Conservation (phyloP, 805 yeast genomes). For the Pichia pseudocactophila region DNA sequence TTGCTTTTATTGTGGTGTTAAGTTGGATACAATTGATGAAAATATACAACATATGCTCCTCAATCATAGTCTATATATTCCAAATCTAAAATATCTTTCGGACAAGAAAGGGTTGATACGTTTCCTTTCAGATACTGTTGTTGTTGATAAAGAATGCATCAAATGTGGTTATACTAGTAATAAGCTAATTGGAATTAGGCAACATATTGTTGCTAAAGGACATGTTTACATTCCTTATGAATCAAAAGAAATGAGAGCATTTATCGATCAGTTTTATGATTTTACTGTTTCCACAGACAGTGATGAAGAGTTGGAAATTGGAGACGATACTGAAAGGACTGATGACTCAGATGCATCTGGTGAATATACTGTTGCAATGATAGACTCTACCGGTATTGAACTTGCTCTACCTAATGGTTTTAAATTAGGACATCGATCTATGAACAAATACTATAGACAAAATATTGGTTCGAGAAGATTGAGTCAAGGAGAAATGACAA, state of each 20-base stretch:
- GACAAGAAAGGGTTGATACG: constrained; percentile 63
- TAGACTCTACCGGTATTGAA: constrained; percentile 43
- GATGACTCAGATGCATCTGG: constrained; percentile 9
- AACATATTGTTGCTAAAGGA: constrained; percentile 73
- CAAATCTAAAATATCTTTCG: constrained; percentile 62
- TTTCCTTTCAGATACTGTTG: constrained; percentile 67
- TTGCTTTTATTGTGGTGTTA: constrained; percentile 43
- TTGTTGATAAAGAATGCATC: constrained; percentile 72
- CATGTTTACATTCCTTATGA: constrained; percentile 91
- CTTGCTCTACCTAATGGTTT: constrained; percentile 68
- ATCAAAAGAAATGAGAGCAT: constrained; percentile 58
- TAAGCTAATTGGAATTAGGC: constrained; percentile 73
- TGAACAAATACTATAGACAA: constrained; percentile 62
- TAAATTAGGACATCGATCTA: constrained; percentile 69
- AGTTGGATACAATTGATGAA: constrained; percentile 32
- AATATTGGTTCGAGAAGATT: constrained; percentile 36
- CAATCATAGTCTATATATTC: constrained; percentile 78
- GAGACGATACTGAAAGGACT: neutral
- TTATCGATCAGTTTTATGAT: constrained; percentile 69
- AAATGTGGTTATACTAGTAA: constrained; percentile 77
- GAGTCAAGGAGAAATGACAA: constrained; percentile 55
- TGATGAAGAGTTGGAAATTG: constrained; percentile 1
- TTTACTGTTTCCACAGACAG: constrained; percentile 32
- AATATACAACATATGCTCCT: constrained; percentile 64
- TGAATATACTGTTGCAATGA: constrained; percentile 25